These are phyloP conservation scores for Centaurea solstitialis DNA, from an alignment of 129 eudicot species.

Conservation along the genomic window DNA sequence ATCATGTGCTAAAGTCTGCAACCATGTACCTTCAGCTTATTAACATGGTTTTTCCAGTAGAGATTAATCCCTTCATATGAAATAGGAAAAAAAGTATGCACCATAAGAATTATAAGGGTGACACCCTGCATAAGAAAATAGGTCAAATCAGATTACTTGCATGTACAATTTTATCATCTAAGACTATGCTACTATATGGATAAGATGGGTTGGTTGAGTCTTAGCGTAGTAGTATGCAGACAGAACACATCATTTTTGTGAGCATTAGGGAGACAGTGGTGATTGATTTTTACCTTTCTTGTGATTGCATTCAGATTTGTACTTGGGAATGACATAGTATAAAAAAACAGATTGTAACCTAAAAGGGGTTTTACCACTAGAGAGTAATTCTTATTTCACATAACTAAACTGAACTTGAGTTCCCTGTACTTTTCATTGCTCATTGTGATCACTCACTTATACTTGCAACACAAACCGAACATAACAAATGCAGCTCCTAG, in stretches of 20 bases:
- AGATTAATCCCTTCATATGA: constrained; percentile 69
- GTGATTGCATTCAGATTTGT: neutral
- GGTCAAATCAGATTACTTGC: neutral
- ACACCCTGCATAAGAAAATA: constrained; percentile 57
- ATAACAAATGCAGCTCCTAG: neutral
- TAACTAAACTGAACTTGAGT: neutral
- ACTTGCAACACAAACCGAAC: neutral
- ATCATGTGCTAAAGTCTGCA: neutral
- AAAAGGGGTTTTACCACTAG: neutral
- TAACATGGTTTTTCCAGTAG: constrained; percentile 67
- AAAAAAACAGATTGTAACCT: neutral
- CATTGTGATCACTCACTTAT: neutral
- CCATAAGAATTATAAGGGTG: constrained; percentile 62
- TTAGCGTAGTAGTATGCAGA: neutral
- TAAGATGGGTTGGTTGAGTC: neutral
- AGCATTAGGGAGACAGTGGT: neutral
- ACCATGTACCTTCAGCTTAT: constrained; percentile 69
- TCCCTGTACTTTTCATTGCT: neutral
- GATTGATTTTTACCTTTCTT: neutral
- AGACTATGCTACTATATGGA: too few relatives aligned
- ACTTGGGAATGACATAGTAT: neutral
- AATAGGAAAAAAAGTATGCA: constrained; percentile 69
- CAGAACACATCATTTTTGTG: neutral
- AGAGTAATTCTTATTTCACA: neutral
- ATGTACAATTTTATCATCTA: constrained; percentile 1